Base-by-base conservation (phyloP, 805 yeast genomes). In the Peterozyma xylosa region DNA sequence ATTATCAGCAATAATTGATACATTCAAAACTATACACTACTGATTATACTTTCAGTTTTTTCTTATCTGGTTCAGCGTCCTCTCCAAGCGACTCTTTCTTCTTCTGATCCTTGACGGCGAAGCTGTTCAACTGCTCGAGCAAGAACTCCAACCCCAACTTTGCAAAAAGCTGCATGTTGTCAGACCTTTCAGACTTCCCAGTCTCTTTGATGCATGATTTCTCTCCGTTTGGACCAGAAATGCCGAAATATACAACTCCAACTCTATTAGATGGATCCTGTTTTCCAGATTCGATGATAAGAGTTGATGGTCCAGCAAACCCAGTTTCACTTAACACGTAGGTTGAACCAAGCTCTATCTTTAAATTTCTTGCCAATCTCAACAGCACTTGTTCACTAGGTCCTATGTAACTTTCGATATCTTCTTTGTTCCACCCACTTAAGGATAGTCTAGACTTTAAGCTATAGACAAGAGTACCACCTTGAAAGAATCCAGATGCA, bases 311-410 rank as follows among this genome's bases (percentile, higher is more conserved):
- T 1, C 95, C 95, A 0, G 96, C 95, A 68, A 84, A 82, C 1
- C 96, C 96, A 1, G 93, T 82, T 59, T 87, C 96, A 1, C 90
- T 81, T 15, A 87, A 67, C 3, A 86, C 88, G 61, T 80, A 87
- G 0, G 90, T 84, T 2, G 89, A 80, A 0, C 95, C 95, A 50
- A 86, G 71, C 57, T 87, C 96, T 48, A 86, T 76, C 55, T 82
- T 72, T 44, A 89, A 68, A 50, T 85, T 86, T 42, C 96, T 70
- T 2, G 96, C 96, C 50, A 87, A 67, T 53, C 86, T 73, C 48
- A 78, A 57, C 2, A 85, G 95, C 14, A 85, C 95, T 38, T 70
- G 72, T 53, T 82, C 88, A 35, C 83, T 73, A 3, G 96, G 95
- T 0, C 95, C 96, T 37, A 90, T 85, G 58, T 86, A 88, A 44